Evolutionary conservation across 2,329 filamentous ascomycete species (phyloP).

Genomic region (Fusarium falciforme): DNA sequence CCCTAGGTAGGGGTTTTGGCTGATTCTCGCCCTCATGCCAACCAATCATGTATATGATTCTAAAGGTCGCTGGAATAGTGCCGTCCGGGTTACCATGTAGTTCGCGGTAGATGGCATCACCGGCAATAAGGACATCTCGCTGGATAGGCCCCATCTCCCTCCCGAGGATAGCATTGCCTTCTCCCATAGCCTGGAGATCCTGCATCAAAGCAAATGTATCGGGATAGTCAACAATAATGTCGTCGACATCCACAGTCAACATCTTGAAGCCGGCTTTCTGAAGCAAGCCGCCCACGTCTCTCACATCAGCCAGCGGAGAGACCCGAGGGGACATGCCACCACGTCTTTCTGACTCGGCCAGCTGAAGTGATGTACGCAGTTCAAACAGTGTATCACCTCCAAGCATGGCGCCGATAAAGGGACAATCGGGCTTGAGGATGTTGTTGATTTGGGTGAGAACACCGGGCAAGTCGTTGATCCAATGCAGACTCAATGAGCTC

Average conservation of each 20-base stretch:
- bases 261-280: slow-evolving; percentile 93
- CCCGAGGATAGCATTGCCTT: slow-evolving; percentile 89
- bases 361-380: slow-evolving; percentile 89
- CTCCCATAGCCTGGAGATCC: slow-evolving; percentile 96
- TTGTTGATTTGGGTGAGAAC: slow-evolving; percentile 86
- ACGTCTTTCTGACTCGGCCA: slow-evolving; percentile 88
- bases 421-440: slow-evolving; percentile 87
- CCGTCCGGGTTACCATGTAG: slow-evolving; percentile 86
- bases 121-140: slow-evolving; percentile 86
- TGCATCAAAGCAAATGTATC: slow-evolving; percentile 91
- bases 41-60: slow-evolving; percentile 98
- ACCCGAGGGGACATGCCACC: slow-evolving; percentile 94
- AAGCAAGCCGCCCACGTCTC: slow-evolving; percentile 88
- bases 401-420: slow-evolving; percentile 96
- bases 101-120: slow-evolving; percentile 87
- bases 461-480: slow-evolving; percentile 96
- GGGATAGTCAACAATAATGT: slow-evolving; percentile 95
- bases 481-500: slow-evolving; percentile 90
- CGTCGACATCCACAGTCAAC: slow-evolving; percentile 95
- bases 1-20: slow-evolving; percentile 81
- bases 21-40: slow-evolving; percentile 91
- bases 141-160: slow-evolving; percentile 82
- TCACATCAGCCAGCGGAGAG: slow-evolving; percentile 90
- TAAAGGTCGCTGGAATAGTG: slow-evolving; percentile 87
- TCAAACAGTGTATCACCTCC: slow-evolving; percentile 95